Conservation (phyloP, 2,329 filamentous ascomycete species). For the Zymoseptoria crescenta region DNA sequence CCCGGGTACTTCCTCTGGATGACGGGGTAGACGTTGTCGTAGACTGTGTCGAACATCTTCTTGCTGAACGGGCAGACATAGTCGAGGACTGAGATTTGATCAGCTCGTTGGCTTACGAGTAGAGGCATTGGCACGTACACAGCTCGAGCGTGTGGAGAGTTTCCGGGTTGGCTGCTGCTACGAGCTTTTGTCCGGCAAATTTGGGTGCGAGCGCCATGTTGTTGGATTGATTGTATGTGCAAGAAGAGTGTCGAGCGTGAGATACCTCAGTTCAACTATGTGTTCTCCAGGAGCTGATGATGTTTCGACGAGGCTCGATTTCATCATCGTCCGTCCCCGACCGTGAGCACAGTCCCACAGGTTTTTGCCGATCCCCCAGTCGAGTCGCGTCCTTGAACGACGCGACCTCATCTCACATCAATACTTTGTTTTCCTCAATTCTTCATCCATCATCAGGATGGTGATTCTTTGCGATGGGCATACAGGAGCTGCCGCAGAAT, state of each 20-base stretch:
- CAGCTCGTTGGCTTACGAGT: not conserved
- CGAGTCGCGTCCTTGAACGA: not conserved
- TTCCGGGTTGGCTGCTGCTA: conserved; percentile 34
- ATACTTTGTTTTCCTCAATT: not conserved
- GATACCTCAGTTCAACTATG: not conserved
- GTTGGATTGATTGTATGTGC: not conserved
- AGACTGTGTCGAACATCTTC: conserved; percentile 71
- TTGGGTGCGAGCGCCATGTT: conserved; percentile 69
- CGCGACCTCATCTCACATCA: conserved; percentile 4
- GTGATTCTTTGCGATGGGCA: conserved; percentile 25
- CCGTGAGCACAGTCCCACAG: not conserved
- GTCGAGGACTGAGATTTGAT: conserved; percentile 57
- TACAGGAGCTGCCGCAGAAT: conserved; percentile 35
- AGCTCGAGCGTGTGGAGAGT: conserved; percentile 47
- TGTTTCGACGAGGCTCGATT: not conserved
- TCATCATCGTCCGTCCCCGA: not conserved
- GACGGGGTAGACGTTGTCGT: conserved; percentile 55
- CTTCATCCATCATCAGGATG: conserved; percentile 1
- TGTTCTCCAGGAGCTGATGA: not conserved
- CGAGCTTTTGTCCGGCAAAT: conserved; percentile 66
- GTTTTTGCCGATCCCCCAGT: not conserved
- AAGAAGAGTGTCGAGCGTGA: not conserved
- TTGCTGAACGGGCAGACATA: conserved; percentile 77
- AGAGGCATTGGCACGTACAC: conserved; percentile 31
- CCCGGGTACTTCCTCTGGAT: conserved; percentile 54